Conservation (phyloP, 2,329 filamentous ascomycete species). For the Incumbomyces delicatus region DNA sequence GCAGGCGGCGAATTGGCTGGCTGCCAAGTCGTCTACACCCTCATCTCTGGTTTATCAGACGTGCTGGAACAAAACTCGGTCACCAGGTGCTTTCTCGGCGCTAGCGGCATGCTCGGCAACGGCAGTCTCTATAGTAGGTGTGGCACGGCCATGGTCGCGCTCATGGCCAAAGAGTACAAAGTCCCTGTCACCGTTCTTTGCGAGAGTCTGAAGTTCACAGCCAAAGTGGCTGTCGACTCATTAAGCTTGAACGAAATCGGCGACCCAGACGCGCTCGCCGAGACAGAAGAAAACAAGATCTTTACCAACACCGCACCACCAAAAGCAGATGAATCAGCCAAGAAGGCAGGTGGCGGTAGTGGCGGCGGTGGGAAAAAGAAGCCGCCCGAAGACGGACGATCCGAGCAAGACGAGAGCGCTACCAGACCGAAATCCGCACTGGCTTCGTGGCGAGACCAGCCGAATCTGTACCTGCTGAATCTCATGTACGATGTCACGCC, state of each 20-base stretch:
- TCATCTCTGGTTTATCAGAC: slow-evolving; percentile 67
- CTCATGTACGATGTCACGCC: slow-evolving; percentile 89
- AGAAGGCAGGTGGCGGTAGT: slow-evolving; percentile 6
- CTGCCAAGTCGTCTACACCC: slow-evolving; percentile 59
- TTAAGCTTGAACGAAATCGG: slow-evolving; percentile 91
- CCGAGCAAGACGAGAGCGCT: slow-evolving; percentile 15
- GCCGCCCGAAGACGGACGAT: slow-evolving; percentile 17
- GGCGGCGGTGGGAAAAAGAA: neutral
- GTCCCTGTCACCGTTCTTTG: slow-evolving; percentile 81
- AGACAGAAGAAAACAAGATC: slow-evolving; percentile 11
- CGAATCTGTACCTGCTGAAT: slow-evolving; percentile 54
- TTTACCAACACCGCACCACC: slow-evolving; percentile 23
- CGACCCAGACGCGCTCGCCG: slow-evolving; percentile 57
- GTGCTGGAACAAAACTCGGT: slow-evolving; percentile 53
- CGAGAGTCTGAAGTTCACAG: slow-evolving; percentile 91
- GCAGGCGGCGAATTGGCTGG: slow-evolving; percentile 3
- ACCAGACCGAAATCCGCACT: slow-evolving; percentile 25
- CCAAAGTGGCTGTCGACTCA: slow-evolving; percentile 79
- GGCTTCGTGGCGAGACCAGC: slow-evolving; percentile 48
- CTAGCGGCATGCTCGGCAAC: slow-evolving; percentile 92
- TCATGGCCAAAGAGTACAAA: slow-evolving; percentile 62
- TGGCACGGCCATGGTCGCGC: slow-evolving; percentile 77
- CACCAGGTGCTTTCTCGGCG: slow-evolving; percentile 70
- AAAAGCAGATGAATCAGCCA: slow-evolving; percentile 10
- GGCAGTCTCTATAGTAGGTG: slow-evolving; percentile 79